A percentile compares a stretch with the other conserved stretches of the same genome.
Conservation (phyloP, 805 yeast genomes). For the Candida awuae region DNA sequence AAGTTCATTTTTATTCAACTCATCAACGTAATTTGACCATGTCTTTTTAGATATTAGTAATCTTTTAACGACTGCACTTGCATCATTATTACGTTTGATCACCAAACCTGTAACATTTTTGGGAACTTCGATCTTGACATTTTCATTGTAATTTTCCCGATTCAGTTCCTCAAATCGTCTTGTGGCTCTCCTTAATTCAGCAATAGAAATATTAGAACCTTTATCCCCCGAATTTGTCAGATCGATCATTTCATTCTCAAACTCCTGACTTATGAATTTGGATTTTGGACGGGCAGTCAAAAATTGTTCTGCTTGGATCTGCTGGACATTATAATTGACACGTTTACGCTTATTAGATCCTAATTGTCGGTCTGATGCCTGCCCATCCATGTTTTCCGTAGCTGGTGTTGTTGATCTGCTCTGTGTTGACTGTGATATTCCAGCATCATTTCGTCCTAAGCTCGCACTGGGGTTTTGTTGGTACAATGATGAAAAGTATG, state of each 20-base stretch:
- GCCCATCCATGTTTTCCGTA: too few species aligned
- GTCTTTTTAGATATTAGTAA: slow-evolving; percentile 34
- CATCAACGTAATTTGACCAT: slow-evolving; percentile 35
- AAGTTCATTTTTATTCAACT: slow-evolving; percentile 32
- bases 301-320: slow-evolving; percentile 25
- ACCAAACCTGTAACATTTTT: slow-evolving; percentile 18
- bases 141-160: slow-evolving; percentile 37
- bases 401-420: slow-evolving; percentile 2
- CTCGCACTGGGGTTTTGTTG: slow-evolving; percentile 9
- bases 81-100: slow-evolving; percentile 16
- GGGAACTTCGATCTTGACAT: slow-evolving; percentile 32
- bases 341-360: slow-evolving; percentile 22
- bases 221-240: slow-evolving; percentile 6
- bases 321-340: slow-evolving; percentile 29
- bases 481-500: slow-evolving; percentile 24
- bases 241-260: slow-evolving; percentile 12
- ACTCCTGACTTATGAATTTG: slow-evolving; percentile 13
- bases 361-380: neutral
- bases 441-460: slow-evolving; percentile 1
- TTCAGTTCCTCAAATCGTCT: slow-evolving; percentile 36
- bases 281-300: slow-evolving; percentile 9
- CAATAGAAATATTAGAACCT: slow-evolving; percentile 11
- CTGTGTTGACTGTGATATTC: neutral
- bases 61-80: slow-evolving; percentile 31
- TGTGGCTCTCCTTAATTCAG: slow-evolving; percentile 30